Base-by-base conservation (phyloP, 2,329 filamentous ascomycete species). In the Clonostachys chloroleuca region DNA sequence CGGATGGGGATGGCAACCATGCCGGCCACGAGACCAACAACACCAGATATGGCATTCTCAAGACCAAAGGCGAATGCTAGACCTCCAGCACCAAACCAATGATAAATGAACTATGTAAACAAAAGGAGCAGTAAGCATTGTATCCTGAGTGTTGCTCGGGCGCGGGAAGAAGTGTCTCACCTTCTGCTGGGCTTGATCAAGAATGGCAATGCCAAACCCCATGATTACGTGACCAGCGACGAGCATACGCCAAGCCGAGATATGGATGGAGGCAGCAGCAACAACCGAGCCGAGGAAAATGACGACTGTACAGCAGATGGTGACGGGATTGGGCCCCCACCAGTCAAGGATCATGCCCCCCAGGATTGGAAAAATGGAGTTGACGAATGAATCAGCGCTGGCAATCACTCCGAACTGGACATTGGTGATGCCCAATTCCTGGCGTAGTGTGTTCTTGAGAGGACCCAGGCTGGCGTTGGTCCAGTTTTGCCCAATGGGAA, bases 371-470 rank as follows among this genome's bases (percentile, higher is more conserved):
- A 58, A 56, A n/a, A 57, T 47, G 12, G 55, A 51, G 47, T 58
- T 58, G 41, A 58, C 53, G 30, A 58, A 57, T 10, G 56, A 46
- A 40, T 58, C 56, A 9, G 56, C 55, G 41, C 52, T 57, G 48
- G 46, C 47, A 20, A 57, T 56, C 18, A 58, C 55, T n/a, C 54
- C 56, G 41, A 58, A 57, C 40, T 58, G 56, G 7, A 55, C 49
- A 18, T 58, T 58, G n/a, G 43, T 57, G 39, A 58, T 54, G 9
- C 46, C 48, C 14, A 58, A 47, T 39, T 58, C 55, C 7, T 52
- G 46, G 12, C 56, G 56, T 1, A 58, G 44, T 5, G 54, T 58
- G 41, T 55, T 58, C 43, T 58, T 58, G 18, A 57, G 46, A 14
- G 55, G 56, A n/a, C 55, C 54, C 1, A 58, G 48, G 9, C 46